These are phyloP conservation scores for Mycena leptocephala DNA, from an alignment of 768 basidiomycete genomes.

Conservation along the genomic window DNA sequence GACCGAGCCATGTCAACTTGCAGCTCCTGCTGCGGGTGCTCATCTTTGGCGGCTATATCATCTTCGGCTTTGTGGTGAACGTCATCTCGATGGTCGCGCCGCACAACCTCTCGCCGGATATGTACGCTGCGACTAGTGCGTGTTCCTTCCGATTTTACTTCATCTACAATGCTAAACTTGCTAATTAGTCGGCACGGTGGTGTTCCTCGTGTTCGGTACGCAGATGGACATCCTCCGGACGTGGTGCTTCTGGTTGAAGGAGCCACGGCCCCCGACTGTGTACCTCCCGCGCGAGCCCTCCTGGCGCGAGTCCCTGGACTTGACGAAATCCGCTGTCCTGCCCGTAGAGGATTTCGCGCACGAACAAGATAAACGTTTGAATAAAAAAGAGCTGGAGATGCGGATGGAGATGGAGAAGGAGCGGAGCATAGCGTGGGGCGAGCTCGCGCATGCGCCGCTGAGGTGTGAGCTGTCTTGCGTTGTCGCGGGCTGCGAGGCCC, in stretches of 20 bases:
- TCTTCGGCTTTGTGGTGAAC: slow-evolving; percentile 50
- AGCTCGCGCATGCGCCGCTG: neutral
- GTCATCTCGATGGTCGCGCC: slow-evolving; percentile 45
- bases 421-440: slow-evolving; percentile 12
- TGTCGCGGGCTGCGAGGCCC: too few species aligned
- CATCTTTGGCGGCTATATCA: slow-evolving; percentile 51
- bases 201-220: slow-evolving; percentile 56
- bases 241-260: slow-evolving; percentile 52
- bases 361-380: neutral
- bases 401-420: neutral
- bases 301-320: slow-evolving; percentile 19
- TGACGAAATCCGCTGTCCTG: slow-evolving; percentile 17
- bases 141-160: neutral
- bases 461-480: too few species aligned
- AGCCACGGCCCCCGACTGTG: neutral
- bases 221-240: slow-evolving; percentile 54
- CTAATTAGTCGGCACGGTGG: slow-evolving; percentile 49
- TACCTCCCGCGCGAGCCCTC: slow-evolving; percentile 23
- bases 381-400: neutral
- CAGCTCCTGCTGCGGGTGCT: slow-evolving; percentile 51
- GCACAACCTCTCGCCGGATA: slow-evolving; percentile 42
- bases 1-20: slow-evolving; percentile 41
- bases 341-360: neutral
- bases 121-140: slow-evolving; percentile 54
- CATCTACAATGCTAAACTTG: neutral